Evolutionary conservation across 495 filamentous ascomycete species (phyloP).

Genomic region (Melanomma pulvis-pyrius): DNA sequence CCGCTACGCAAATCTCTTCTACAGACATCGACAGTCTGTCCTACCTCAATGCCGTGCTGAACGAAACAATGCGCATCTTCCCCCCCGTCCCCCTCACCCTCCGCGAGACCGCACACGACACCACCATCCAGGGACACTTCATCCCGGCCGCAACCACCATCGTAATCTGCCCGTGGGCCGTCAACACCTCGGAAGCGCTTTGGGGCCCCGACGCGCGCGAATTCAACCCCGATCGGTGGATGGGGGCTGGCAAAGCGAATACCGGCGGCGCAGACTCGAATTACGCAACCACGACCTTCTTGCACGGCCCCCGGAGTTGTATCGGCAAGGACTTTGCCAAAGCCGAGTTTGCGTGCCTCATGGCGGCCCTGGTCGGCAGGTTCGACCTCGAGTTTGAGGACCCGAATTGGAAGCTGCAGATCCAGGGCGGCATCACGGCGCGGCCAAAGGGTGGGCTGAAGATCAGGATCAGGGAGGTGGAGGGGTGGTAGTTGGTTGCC

Average conservation of each 20-base stretch:
- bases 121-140: constrained; percentile 58
- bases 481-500: background rate
- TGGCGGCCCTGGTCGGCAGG: constrained; percentile 74
- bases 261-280: constrained; percentile 48
- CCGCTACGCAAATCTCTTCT: constrained; percentile 52
- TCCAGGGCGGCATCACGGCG: constrained; percentile 45
- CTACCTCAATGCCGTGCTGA: constrained; percentile 65
- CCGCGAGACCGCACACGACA: constrained; percentile 65
- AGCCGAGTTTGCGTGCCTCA: constrained; percentile 77
- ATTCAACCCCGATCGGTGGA: constrained; percentile 53
- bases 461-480: constrained; percentile 32
- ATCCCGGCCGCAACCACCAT: constrained; percentile 61
- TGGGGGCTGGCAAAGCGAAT: constrained; percentile 41
- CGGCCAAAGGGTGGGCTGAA: constrained; percentile 45
- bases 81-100: constrained; percentile 64
- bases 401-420: constrained; percentile 39
- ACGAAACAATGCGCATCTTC: constrained; percentile 62
- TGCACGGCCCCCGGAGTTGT: constrained; percentile 54
- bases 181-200: constrained; percentile 42
- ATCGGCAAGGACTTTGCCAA: constrained; percentile 72
- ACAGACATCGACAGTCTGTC: constrained; percentile 57
- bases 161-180: constrained; percentile 52
- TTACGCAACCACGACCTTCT: constrained; percentile 48
- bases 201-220: constrained; percentile 48
- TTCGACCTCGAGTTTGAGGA: constrained; percentile 63